Evolutionary conservation across 352 stramenopile species (phyloP).

Genomic region (Sclerospora graminicola): DNA sequence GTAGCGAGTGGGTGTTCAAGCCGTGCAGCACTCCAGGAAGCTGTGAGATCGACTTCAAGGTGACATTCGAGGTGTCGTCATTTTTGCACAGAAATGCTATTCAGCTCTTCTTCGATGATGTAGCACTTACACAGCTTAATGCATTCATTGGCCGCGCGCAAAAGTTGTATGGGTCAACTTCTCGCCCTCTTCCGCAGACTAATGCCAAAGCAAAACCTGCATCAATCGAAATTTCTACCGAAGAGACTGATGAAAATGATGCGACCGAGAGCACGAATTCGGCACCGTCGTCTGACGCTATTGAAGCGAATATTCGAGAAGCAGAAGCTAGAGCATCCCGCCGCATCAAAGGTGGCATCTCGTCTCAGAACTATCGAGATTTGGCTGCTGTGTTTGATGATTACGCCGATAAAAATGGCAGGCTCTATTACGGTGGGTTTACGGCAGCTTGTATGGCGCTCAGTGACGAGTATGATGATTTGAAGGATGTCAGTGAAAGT

Average conservation of each 20-base stretch:
- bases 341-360: slow-evolving; percentile 42
- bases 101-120: slow-evolving; percentile 79
- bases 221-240: background rate
- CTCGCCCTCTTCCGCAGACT: slow-evolving; percentile 7
- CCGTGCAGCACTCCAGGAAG: slow-evolving; percentile 36
- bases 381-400: slow-evolving; percentile 39
- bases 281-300: background rate
- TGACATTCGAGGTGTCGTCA: slow-evolving; percentile 73
- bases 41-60: slow-evolving; percentile 66
- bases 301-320: slow-evolving; percentile 5
- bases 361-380: slow-evolving; percentile 38
- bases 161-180: slow-evolving; percentile 34
- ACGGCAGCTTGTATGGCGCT: slow-evolving; percentile 46
- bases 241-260: background rate
- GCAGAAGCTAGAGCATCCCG: slow-evolving; percentile 13
- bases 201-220: background rate
- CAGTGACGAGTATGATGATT: slow-evolving; percentile 44
- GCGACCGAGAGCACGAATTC: background rate
- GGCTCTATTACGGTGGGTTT: slow-evolving; percentile 60
- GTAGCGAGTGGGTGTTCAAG: slow-evolving; percentile 65
- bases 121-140: slow-evolving; percentile 70
- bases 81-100: slow-evolving; percentile 76
- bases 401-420: slow-evolving; percentile 37
- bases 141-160: slow-evolving; percentile 60
- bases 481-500: slow-evolving; percentile 52